These are phyloP conservation scores for Solanum bukasovii DNA, from an alignment of 257 asterid genomes.

Conservation along the genomic window DNA sequence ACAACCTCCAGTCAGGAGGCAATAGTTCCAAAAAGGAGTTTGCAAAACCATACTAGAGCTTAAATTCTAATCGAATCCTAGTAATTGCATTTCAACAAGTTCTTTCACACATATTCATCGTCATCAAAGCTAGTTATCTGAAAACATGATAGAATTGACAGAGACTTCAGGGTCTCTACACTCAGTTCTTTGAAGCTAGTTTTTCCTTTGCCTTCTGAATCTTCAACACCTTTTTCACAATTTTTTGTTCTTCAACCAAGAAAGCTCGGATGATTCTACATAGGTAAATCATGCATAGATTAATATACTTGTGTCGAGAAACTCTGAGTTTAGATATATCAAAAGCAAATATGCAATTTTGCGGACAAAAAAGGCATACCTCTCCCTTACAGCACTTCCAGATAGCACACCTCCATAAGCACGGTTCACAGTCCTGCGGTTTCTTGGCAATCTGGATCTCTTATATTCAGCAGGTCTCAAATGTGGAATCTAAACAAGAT, in stretches of 20 bases:
- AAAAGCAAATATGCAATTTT: neutral
- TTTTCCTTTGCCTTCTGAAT: conserved; percentile 61
- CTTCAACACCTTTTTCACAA: conserved; percentile 69
- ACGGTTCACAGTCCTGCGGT: conserved; percentile 68
- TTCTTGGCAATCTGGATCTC: conserved; percentile 61
- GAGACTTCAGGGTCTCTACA: neutral
- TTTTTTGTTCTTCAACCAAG: conserved; percentile 68
- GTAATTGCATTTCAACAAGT: neutral
- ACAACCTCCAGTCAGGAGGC: neutral
- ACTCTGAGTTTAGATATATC: neutral
- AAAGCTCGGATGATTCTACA: conserved; percentile 62
- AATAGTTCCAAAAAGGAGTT: neutral
- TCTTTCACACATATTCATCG: conserved; percentile 13
- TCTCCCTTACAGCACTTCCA: conserved; percentile 62
- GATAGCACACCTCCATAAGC: conserved; percentile 67
- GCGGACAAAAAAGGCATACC: conserved; percentile 18
- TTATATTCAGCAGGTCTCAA: conserved; percentile 70
- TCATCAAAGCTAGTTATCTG: conserved; percentile 13
- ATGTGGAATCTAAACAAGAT: conserved; percentile 46
- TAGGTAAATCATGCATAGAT: neutral
- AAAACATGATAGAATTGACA: neutral
- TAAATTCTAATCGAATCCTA: neutral
- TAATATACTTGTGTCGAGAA: neutral
- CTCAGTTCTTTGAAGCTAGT: conserved; percentile 36
- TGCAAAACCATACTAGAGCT: neutral